Conservation (phyloP, 371 early-diverging fungal species). For the Mycotypha africana region DNA sequence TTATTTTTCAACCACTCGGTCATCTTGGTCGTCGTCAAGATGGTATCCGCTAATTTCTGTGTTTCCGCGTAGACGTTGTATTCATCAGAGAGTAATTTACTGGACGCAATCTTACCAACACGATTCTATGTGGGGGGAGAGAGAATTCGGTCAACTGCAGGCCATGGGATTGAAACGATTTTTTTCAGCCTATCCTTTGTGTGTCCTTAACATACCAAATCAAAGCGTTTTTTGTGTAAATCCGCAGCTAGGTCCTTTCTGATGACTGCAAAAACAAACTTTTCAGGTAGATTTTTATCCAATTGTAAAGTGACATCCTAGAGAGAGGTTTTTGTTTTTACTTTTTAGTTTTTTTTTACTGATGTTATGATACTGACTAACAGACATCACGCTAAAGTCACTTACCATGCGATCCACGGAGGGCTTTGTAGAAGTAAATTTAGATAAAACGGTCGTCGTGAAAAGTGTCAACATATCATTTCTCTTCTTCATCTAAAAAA, state of each 20-base stretch:
- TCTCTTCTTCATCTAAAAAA: slow-evolving; percentile 35
- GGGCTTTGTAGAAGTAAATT: slow-evolving; percentile 19
- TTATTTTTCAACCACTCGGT: slow-evolving; percentile 34
- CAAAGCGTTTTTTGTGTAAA: slow-evolving; percentile 56
- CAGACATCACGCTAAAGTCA: background rate
- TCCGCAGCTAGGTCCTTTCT: slow-evolving; percentile 44
- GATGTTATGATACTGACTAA: no score
- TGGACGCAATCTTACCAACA: slow-evolving; percentile 19
- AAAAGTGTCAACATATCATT: slow-evolving; percentile 31
- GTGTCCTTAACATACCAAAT: slow-evolving; percentile 40
- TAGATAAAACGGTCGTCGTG: slow-evolving; percentile 16
- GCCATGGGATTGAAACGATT: no score
- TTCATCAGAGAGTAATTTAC: slow-evolving; percentile 13
- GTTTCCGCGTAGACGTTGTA: slow-evolving; percentile 33
- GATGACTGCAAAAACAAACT: slow-evolving; percentile 66
- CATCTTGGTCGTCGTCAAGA: slow-evolving; percentile 26
- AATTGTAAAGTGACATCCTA: slow-evolving; percentile 27
- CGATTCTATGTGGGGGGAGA: slow-evolving; percentile 12
- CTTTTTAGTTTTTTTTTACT: no score
- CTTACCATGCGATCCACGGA: slow-evolving; percentile 32
- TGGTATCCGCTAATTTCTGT: slow-evolving; percentile 33
- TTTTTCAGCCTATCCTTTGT: background rate
- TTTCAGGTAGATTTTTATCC: slow-evolving; percentile 39
- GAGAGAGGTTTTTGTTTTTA: background rate
- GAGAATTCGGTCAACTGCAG: no score